Evolutionary conservation across 192 early-diverging fungal genomes (phyloP).

Genomic region (Gonapodya sp.): DNA sequence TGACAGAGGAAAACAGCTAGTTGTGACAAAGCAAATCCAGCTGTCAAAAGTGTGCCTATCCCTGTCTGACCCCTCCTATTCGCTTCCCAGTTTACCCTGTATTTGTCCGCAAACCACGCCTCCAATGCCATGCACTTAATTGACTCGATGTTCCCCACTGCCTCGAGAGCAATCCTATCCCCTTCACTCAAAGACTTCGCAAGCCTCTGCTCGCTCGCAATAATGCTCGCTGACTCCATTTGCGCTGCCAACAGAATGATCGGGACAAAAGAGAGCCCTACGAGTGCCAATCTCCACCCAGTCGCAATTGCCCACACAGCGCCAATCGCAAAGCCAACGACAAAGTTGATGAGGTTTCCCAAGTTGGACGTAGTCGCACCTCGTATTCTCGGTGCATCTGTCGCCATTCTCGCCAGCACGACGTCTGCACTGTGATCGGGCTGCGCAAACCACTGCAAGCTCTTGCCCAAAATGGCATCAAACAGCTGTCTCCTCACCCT

Average conservation of each 20-base stretch:
- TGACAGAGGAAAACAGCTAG: background rate
- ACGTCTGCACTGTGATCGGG: background rate
- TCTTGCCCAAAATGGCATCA: background rate
- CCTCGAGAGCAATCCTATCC: background rate
- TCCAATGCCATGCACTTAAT: background rate
- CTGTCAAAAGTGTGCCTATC: background rate
- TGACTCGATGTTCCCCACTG: background rate
- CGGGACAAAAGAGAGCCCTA: background rate
- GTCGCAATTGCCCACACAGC: background rate
- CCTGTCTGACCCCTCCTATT: background rate
- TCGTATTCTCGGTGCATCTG: background rate
- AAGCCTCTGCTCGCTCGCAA: background rate
- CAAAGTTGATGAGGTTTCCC: background rate
- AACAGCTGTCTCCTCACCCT: background rate
- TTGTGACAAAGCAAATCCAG: background rate
- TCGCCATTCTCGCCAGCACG: background rate
- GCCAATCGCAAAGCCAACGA: background rate
- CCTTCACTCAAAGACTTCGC: background rate
- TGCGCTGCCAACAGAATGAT: background rate
- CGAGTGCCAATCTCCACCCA: slow-evolving; percentile 4
- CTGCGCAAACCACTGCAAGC: background rate
- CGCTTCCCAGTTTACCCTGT: background rate
- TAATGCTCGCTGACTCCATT: background rate
- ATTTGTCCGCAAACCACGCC: background rate
- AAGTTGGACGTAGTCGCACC: background rate